Evolutionary conservation across 2,329 filamentous ascomycete species (phyloP), one percentile per base, ranked within the genome.

Genomic region (Pezicula neosporulosa): DNA sequence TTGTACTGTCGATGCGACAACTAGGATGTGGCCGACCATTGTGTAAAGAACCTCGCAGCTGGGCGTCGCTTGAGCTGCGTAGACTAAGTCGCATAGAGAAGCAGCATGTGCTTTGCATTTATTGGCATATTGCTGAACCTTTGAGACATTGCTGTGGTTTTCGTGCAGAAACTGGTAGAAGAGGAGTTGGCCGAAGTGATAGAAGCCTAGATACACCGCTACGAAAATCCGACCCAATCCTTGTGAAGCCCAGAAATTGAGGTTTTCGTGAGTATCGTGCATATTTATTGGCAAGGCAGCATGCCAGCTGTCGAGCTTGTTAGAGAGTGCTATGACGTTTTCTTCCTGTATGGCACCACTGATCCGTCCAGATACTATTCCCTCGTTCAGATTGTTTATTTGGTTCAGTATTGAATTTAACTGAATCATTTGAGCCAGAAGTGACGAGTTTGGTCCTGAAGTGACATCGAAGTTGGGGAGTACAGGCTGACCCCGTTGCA

Each of bases 11-110:
- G 72, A 76, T 0, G 72, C 66, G 21, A 77, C 69, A 10, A 74
- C 70, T 6, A 73, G 62, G 28, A 76, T 69, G 57, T 77, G 72
- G 0, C 70, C 72, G 2, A 74, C 69, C 61, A 73, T 71, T n/a
- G 64, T 66, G 52, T 73, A 74, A 30, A 69, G 65, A 8, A 68
- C 68, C 46, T 74, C 69, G 53, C 69, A 71, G 42, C 66, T 59
- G 6, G 67, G 54, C 24, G 60, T 65, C 9, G 65, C 62, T 35
- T 66, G 63, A 13, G 70, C 66, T 5, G 62, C 61, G 47, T 72
- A 70, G 28, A 75, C 62, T 18, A 75, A 63, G 48, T 67, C 69
- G 55, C 64, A 73, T 12, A 73, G 64, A 1, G 58, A 62, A 0
- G 65, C 60, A 1, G 72, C 69, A 49, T 74, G 68, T 2, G 58